phyloP scores from a whole-genome alignment of 345 rosid species.

The Erodium maritimum region DNA sequence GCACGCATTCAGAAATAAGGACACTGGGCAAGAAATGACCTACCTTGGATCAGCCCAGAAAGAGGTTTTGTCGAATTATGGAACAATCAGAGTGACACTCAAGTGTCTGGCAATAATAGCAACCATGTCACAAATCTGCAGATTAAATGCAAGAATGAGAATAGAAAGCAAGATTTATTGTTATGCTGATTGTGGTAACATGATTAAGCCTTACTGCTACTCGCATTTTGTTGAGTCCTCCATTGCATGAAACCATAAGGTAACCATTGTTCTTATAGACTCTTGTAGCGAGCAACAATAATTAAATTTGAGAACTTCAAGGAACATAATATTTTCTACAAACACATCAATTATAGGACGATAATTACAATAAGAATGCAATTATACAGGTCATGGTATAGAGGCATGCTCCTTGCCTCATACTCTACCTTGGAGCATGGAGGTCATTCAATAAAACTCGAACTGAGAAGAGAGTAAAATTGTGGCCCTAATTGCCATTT shows the following conservation, averaged over 20 bases:
- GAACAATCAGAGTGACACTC: constrained; percentile 85
- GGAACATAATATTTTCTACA: too few species aligned
- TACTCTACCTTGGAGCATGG: too few species aligned
- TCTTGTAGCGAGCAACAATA: constrained; percentile 31
- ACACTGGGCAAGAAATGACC: background rate
- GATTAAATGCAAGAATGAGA: constrained; percentile 13
- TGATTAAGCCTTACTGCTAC: constrained; percentile 59
- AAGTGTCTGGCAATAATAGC: constrained; percentile 72
- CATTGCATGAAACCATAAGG: too few species aligned
- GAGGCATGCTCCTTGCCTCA: too few species aligned
- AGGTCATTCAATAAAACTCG: too few species aligned
- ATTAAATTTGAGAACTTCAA: too few species aligned
- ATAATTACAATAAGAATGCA: too few species aligned
- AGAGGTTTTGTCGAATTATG: constrained; percentile 86
- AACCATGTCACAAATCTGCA: constrained; percentile 96
- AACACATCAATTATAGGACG: too few species aligned
- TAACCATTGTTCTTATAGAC: constrained; percentile 79
- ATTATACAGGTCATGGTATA: too few species aligned
- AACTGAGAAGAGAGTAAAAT: too few species aligned
- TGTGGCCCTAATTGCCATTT: too few species aligned
- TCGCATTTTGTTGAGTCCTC: constrained; percentile 99
- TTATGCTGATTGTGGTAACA: constrained; percentile 4
- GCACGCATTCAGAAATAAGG: background rate
- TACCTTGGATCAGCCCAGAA: constrained; percentile 97
- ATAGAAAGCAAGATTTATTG: background rate